Conservation (phyloP, 495 filamentous ascomycete genomes). For the Parmelia sp. region DNA sequence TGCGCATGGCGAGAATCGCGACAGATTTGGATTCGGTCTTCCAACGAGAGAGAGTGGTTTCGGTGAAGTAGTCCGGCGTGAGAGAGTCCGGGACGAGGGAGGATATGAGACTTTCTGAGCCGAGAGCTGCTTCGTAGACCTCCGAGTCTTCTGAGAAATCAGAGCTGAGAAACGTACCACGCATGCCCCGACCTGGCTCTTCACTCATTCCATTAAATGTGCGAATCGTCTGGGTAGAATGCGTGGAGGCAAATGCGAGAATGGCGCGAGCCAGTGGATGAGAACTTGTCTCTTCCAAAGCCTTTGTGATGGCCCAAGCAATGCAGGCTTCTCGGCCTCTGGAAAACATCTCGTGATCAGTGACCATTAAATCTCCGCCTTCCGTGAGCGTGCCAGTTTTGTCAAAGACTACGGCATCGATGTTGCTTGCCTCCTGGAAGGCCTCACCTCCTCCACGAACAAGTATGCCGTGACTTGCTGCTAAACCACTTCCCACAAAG, state of each 20-base stretch:
- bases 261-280: slow-evolving; percentile 86
- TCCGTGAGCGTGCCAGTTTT: slow-evolving; percentile 91
- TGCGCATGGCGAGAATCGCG: slow-evolving; percentile 56
- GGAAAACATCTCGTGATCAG: slow-evolving; percentile 57
- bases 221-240: slow-evolving; percentile 26
- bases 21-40: slow-evolving; percentile 69
- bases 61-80: slow-evolving; percentile 36
- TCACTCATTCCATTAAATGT: slow-evolving; percentile 54
- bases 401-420: slow-evolving; percentile 89
- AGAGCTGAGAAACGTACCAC: slow-evolving; percentile 54
- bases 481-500: slow-evolving; percentile 84
- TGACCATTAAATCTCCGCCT: slow-evolving; percentile 73
- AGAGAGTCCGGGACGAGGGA: slow-evolving; percentile 29
- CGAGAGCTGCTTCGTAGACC: slow-evolving; percentile 64
- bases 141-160: slow-evolving; percentile 20
- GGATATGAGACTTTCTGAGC: slow-evolving; percentile 71
- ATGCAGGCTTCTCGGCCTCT: slow-evolving; percentile 33
- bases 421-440: slow-evolving; percentile 83
- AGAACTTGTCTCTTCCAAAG: slow-evolving; percentile 73
- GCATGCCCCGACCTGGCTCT: slow-evolving; percentile 74
- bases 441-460: slow-evolving; percentile 95
- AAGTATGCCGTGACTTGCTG: slow-evolving; percentile 81
- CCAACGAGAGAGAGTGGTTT: slow-evolving; percentile 52
- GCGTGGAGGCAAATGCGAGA: slow-evolving; percentile 55
- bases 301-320: slow-evolving; percentile 51